Conservation (phyloP, 306 rosid species). For the Pterocarpus macrocarpus region DNA sequence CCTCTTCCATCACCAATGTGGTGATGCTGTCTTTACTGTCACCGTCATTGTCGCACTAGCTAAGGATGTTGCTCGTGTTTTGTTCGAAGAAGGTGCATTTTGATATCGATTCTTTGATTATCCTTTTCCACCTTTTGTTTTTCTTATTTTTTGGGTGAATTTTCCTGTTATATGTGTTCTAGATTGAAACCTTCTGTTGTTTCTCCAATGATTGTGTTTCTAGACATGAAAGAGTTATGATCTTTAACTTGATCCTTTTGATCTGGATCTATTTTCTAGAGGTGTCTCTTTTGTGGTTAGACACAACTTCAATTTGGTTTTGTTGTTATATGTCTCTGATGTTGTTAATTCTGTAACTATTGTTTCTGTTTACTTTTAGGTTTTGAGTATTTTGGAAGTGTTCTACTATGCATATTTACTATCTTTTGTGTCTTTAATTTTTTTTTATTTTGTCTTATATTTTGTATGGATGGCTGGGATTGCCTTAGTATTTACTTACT, state of each 20-base stretch:
- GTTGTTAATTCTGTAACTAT: not conserved
- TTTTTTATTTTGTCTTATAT: no score
- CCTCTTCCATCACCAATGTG: not conserved
- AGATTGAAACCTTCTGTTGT: not conserved
- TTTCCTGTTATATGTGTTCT: constrained; percentile 8
- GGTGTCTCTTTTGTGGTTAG: not conserved
- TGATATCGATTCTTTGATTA: not conserved
- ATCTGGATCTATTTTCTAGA: not conserved
- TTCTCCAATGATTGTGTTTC: not conserved
- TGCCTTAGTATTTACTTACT: not conserved
- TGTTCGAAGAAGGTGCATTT: constrained; percentile 14
- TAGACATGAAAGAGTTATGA: not conserved
- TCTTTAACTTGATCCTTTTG: not conserved
- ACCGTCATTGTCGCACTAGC: not conserved
- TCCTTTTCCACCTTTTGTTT: not conserved
- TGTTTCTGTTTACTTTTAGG: no score
- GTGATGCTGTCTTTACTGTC: not conserved
- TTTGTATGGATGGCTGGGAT: not conserved
- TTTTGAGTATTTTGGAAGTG: no score
- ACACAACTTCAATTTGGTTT: not conserved
- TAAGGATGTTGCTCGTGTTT: not conserved
- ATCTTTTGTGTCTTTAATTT: not conserved
- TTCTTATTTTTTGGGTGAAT: not conserved
- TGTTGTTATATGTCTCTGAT: not conserved
- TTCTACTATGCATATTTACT: not conserved